Evolutionary conservation across 2,329 filamentous ascomycete genomes (phyloP).

Genomic region (Aspergillus uvarum): DNA sequence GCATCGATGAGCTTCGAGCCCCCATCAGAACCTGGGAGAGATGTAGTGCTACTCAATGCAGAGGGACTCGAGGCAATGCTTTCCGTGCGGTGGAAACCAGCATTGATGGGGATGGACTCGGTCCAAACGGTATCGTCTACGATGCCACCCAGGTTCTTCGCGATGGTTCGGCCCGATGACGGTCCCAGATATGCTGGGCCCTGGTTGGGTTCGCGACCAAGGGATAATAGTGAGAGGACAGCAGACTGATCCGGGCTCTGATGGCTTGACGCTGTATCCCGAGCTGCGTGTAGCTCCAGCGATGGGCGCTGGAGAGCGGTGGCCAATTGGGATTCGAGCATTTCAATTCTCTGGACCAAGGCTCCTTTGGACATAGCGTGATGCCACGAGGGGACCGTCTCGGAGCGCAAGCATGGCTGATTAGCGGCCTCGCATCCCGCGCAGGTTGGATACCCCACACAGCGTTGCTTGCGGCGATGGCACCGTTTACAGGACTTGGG

Average conservation of each 20-base stretch:
- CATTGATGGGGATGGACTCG: conserved; percentile 15
- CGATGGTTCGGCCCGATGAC: conserved; percentile 21
- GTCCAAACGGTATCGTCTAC: conserved; percentile 15
- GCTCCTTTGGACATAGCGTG: conserved; percentile 28
- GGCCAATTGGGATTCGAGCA: conserved; percentile 20
- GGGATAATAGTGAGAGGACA: conserved; percentile 8
- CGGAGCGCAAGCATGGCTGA: conserved; percentile 20
- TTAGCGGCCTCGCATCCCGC: conserved; percentile 23
- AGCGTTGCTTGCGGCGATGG: conserved; percentile 27
- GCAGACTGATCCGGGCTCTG: background rate
- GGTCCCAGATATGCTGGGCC: conserved; percentile 19
- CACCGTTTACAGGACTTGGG: conserved; percentile 26
- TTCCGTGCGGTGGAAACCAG: background rate
- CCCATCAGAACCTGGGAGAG: conserved; percentile 15
- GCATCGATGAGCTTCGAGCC: conserved; percentile 18
- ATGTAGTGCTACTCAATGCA: background rate
- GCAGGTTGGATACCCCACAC: conserved; percentile 23
- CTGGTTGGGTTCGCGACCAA: conserved; percentile 1
- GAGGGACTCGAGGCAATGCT: background rate
- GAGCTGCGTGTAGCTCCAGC: background rate
- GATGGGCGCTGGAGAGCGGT: background rate
- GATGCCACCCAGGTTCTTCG: conserved; percentile 16
- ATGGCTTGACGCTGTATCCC: background rate
- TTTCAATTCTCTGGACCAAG: conserved; percentile 22
- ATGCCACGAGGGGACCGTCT: conserved; percentile 24